Evolutionary conservation across 1,139 yeast genomes (phyloP).

Genomic region (Entelexis paramagnoliae): DNA sequence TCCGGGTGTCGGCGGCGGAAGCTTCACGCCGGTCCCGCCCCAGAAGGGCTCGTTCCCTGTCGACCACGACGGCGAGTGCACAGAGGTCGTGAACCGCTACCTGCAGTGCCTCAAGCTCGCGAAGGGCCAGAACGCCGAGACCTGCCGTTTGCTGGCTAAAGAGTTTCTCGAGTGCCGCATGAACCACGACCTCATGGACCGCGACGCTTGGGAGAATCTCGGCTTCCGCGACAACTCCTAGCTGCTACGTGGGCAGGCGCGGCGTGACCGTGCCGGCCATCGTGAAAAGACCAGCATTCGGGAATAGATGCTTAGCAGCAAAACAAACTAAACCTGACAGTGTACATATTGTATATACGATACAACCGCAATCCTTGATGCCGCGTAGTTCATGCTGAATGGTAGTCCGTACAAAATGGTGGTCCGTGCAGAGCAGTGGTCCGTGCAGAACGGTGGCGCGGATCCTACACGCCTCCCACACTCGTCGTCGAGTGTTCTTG

Average conservation of each 20-base stretch:
- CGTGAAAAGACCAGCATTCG: too few relatives aligned
- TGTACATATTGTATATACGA: background rate
- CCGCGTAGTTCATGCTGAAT: too few relatives aligned
- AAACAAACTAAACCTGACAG: background rate
- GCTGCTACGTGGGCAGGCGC: too few relatives aligned
- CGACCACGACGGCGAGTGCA: constrained; percentile 84
- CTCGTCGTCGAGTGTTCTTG: too few relatives aligned
- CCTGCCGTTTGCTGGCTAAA: constrained; percentile 77
- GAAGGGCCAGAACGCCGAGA: constrained; percentile 74
- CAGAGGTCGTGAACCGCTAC: constrained; percentile 61
- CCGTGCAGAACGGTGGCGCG: too few relatives aligned
- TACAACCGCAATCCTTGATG: too few relatives aligned
- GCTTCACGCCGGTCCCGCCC: constrained; percentile 75
- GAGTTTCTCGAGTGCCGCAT: constrained; percentile 75
- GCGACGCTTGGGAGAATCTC: constrained; percentile 23
- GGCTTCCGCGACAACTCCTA: constrained; percentile 18
- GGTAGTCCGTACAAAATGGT: too few relatives aligned
- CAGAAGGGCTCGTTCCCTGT: constrained; percentile 93
- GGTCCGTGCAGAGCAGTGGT: too few relatives aligned
- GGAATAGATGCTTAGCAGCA: too few relatives aligned
- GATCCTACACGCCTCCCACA: too few relatives aligned
- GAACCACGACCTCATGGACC: constrained; percentile 43
- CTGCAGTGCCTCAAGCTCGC: constrained; percentile 69
- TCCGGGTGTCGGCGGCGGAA: constrained; percentile 24
- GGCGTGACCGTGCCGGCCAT: too few relatives aligned